Evolutionary conservation across 495 filamentous ascomycete genomes (phyloP).

Genomic region (Astrocystis sublimbata): DNA sequence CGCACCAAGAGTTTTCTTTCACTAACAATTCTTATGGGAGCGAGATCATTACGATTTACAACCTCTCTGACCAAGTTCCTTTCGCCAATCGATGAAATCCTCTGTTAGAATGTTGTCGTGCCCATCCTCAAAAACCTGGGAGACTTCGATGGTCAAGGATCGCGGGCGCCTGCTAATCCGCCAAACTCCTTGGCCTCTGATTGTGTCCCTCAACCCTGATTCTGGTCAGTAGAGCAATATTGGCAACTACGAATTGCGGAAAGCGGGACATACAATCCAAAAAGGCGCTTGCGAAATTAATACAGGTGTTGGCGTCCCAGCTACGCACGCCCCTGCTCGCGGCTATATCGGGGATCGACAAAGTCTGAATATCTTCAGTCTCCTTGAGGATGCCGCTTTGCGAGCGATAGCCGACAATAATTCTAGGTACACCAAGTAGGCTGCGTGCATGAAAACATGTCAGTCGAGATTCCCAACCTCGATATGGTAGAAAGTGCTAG

Average conservation of each 20-base stretch:
- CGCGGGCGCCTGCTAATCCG: conserved; percentile 65
- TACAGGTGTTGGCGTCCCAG: conserved; percentile 90
- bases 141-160: conserved; percentile 65
- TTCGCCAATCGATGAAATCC: conserved; percentile 75
- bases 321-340: conserved; percentile 59
- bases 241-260: neutral
- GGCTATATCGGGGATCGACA: conserved; percentile 71
- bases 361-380: conserved; percentile 76
- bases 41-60: neutral
- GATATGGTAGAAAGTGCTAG: too few relatives aligned
- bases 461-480: too few relatives aligned
- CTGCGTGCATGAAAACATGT: too few relatives aligned
- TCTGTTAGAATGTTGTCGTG: conserved; percentile 75
- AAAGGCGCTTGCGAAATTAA: conserved; percentile 79
- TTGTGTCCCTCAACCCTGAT: conserved; percentile 63
- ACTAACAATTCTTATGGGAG: too few relatives aligned
- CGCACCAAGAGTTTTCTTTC: too few relatives aligned
- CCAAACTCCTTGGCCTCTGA: conserved; percentile 77
- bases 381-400: conserved; percentile 68
- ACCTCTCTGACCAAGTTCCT: conserved; percentile 41
- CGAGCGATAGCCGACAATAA: conserved; percentile 86
- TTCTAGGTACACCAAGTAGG: conserved; percentile 84
- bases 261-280: conserved; percentile 64
- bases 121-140: conserved; percentile 68
- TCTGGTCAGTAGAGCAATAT: conserved; percentile 16